phyloP scores from a whole-genome alignment of 2,329 filamentous ascomycete species.

The Ophiostoma piceae region DNA sequence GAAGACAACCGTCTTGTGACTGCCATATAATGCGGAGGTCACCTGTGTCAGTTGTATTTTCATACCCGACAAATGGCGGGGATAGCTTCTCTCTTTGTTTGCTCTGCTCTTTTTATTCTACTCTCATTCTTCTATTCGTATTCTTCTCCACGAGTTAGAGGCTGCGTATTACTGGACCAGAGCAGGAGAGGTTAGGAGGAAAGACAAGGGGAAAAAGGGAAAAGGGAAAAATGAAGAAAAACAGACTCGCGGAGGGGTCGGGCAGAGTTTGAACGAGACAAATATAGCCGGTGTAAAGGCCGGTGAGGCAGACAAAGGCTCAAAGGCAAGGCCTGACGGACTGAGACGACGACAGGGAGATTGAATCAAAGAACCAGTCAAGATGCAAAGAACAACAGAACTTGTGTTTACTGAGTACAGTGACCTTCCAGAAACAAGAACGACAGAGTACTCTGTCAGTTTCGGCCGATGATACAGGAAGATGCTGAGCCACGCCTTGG shows the following conservation, averaged over 20 bases:
- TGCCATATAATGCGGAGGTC: neutral
- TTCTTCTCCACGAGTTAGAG: neutral
- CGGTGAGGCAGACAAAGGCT: neutral
- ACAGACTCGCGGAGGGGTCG: neutral
- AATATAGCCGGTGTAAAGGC: constrained; percentile 8
- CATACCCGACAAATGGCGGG: neutral
- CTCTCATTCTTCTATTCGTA: neutral
- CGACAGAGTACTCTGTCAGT: too few species aligned
- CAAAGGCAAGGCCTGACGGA: neutral
- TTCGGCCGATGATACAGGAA: too few species aligned
- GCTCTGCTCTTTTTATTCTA: neutral
- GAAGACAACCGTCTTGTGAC: neutral
- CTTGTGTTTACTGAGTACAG: too few species aligned
- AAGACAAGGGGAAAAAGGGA: neutral
- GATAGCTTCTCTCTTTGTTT: neutral
- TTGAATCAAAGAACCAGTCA: neutral
- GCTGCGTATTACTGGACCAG: neutral
- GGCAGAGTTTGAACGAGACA: neutral
- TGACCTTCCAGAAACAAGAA: too few species aligned
- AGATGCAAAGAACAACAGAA: neutral
- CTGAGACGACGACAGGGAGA: neutral
- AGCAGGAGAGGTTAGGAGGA: neutral
- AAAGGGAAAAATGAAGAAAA: neutral
- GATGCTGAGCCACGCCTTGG: too few species aligned
- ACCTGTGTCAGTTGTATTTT: neutral